phyloP scores from a whole-genome alignment of 2,329 filamentous ascomycete species.

The Sporothrix schenckii region DNA sequence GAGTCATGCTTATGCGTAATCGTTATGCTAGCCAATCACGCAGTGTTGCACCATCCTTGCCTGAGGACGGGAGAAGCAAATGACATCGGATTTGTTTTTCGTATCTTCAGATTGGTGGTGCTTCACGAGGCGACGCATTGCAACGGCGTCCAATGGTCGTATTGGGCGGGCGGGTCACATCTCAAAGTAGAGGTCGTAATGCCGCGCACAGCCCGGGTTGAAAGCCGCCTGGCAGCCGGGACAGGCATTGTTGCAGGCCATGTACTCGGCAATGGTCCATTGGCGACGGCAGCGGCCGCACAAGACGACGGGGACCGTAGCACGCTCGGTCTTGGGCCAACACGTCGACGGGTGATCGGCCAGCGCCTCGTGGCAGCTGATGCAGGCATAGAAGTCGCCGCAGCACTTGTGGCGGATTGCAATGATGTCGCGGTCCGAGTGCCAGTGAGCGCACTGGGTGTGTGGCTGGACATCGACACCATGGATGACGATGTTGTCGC shows the following conservation, averaged over 20 bases:
- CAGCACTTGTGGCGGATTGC: constrained; percentile 34
- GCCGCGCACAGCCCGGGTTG: constrained; percentile 31
- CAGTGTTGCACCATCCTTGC: too few species aligned
- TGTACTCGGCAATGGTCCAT: constrained; percentile 29
- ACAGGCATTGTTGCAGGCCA: constrained; percentile 26
- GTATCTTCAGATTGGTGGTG: too few species aligned
- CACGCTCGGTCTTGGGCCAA: constrained; percentile 28
- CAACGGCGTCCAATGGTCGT: too few species aligned
- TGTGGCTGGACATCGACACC: constrained; percentile 27
- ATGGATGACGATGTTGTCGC: constrained; percentile 8
- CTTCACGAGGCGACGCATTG: too few species aligned
- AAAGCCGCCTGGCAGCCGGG: constrained; percentile 27
- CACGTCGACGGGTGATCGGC: constrained; percentile 14
- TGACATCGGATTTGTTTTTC: too few species aligned
- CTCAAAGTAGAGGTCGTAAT: constrained; percentile 32
- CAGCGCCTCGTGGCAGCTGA: constrained; percentile 32
- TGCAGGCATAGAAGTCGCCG: constrained; percentile 31
- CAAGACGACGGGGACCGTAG: constrained; percentile 4
- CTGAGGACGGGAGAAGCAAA: too few species aligned
- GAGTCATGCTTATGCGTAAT: too few species aligned
- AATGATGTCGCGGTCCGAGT: constrained; percentile 33
- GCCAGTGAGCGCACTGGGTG: constrained; percentile 31
- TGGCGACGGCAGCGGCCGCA: constrained; percentile 30
- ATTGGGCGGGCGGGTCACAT: constrained; percentile 14
- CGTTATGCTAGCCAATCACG: too few species aligned